These are phyloP conservation scores for Blastobotrys chiropterorum DNA, from an alignment of 805 yeast species.

Conservation along the genomic window DNA sequence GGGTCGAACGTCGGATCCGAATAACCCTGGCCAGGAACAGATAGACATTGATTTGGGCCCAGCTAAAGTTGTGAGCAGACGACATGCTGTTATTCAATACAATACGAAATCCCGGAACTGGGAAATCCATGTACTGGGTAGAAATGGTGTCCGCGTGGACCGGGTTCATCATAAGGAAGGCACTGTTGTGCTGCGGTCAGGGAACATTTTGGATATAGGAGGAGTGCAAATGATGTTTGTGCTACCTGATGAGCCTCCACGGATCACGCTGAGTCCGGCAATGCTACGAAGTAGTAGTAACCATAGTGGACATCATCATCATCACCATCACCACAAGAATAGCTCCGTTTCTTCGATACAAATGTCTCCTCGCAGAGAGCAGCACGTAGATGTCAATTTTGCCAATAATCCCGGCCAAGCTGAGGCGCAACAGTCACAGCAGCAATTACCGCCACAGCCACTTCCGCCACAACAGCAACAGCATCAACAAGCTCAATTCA, in stretches of 20 bases:
- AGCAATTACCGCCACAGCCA: background rate
- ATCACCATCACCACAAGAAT: background rate
- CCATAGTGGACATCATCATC: background rate
- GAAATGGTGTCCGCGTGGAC: constrained; percentile 92
- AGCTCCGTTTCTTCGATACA: background rate
- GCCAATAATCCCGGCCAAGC: too few relatives aligned
- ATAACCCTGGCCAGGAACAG: constrained; percentile 22
- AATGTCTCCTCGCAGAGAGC: background rate
- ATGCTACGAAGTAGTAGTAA: background rate
- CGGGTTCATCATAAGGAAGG: constrained; percentile 43
- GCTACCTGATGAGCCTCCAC: constrained; percentile 82
- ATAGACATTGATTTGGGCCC: constrained; percentile 89
- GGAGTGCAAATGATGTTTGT: constrained; percentile 99
- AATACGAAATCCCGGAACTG: constrained; percentile 70
- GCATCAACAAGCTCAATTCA: background rate
- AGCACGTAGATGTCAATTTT: background rate
- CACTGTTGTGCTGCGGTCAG: constrained; percentile 56
- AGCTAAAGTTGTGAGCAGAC: constrained; percentile 91
- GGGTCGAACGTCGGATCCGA: constrained; percentile 67
- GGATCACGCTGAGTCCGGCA: constrained; percentile 37
- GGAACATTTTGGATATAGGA: constrained; percentile 90
- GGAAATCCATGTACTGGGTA: constrained; percentile 78
- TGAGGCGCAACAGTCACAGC: constrained; percentile 5
- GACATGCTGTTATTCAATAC: constrained; percentile 79
- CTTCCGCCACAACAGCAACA: background rate